Percentiles rank a stretch among this genome's conserved stretches.
phyloP scores from a whole-genome alignment of 441 rosid genomes.

The Adansonia gregorii region DNA sequence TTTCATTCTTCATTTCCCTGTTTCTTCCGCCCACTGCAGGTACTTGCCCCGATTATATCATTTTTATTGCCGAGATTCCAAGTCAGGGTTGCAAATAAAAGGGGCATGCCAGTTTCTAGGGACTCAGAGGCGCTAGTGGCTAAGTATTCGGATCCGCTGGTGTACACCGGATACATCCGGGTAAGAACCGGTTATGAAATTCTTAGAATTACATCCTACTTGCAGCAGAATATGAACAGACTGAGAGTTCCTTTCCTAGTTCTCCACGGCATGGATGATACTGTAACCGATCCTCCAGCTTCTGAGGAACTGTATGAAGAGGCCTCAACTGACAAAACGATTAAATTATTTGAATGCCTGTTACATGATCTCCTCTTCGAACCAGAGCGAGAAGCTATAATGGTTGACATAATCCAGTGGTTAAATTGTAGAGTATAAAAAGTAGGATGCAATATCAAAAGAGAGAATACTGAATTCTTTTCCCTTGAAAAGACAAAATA shows the following conservation, averaged over 20 bases:
- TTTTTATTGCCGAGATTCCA: conserved; percentile 69
- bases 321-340: conserved; percentile 71
- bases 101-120: conserved; percentile 71
- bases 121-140: conserved; percentile 77
- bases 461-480: not conserved
- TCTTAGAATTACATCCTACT: conserved; percentile 58
- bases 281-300: conserved; percentile 76
- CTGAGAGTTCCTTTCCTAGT: conserved; percentile 68
- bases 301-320: conserved; percentile 60
- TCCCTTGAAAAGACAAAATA: not conserved
- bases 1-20: not conserved
- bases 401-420: conserved; percentile 64
- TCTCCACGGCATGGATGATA: conserved; percentile 79
- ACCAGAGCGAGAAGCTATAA: conserved; percentile 65
- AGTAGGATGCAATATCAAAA: not conserved
- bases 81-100: conserved; percentile 68
- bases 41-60: conserved; percentile 76
- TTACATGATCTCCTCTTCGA: conserved; percentile 85
- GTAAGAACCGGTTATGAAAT: conserved; percentile 90
- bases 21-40: conserved; percentile 38
- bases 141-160: conserved; percentile 88
- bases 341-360: conserved; percentile 61
- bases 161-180: conserved; percentile 67
- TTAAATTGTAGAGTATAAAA: conserved; percentile 49
- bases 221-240: conserved; percentile 62